Evolutionary conservation across 2,329 filamentous ascomycete genomes (phyloP).

Genomic region (Exophiala sp.): DNA sequence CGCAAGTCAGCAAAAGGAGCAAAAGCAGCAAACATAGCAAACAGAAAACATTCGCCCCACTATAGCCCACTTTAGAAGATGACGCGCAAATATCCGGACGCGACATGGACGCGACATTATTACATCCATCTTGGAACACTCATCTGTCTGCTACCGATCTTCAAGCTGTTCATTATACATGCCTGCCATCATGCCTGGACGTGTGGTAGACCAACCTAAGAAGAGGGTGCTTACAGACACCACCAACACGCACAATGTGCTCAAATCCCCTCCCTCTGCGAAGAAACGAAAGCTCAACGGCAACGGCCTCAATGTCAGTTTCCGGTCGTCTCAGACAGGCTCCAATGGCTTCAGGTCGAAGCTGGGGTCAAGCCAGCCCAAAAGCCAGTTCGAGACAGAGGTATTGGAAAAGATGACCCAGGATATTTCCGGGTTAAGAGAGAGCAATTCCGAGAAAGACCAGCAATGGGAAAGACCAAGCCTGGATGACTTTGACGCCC

Average conservation of each 20-base stretch:
- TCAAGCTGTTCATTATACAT: no score
- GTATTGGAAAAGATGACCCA: constrained; percentile 94
- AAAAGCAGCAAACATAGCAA: not conserved
- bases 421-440: constrained; percentile 78
- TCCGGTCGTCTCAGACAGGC: constrained; percentile 60
- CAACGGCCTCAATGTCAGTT: constrained; percentile 44
- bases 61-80: not conserved
- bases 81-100: constrained; percentile 1
- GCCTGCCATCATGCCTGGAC: constrained; percentile 22
- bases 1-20: no score
- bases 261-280: constrained; percentile 47
- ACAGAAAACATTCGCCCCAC: not conserved
- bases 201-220: constrained; percentile 44
- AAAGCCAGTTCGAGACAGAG: constrained; percentile 89
- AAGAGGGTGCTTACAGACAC: constrained; percentile 68
- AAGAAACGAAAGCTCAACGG: constrained; percentile 82
- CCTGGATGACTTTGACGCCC: constrained; percentile 56
- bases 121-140: not conserved
- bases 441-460: constrained; percentile 84
- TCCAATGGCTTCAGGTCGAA: constrained; percentile 49
- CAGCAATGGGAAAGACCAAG: constrained; percentile 77
- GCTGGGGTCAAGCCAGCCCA: constrained; percentile 67
- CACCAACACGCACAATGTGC: constrained; percentile 57
- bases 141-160: no score
- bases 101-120: not conserved